Evolutionary conservation across 129 eudicot species (phyloP).

Genomic region (Flaveria brownii): DNA sequence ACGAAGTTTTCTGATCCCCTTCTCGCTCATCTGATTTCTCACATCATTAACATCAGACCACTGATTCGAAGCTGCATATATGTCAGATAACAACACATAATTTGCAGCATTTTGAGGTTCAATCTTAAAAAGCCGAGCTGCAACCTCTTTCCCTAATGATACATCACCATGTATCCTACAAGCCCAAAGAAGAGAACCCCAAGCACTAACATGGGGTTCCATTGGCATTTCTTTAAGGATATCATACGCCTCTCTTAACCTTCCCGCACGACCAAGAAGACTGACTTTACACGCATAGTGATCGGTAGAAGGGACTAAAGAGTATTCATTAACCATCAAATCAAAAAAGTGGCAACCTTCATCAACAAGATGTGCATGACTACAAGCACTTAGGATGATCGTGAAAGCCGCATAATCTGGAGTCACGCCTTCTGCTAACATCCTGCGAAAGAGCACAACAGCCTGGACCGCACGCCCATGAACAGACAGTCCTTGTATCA

Average conservation of each 20-base stretch:
- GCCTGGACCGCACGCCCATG: constrained; percentile 61
- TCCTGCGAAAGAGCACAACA: constrained; percentile 50
- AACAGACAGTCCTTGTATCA: constrained; percentile 70
- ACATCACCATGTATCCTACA: constrained; percentile 59
- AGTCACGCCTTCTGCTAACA: constrained; percentile 55
- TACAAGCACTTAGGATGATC: constrained; percentile 60
- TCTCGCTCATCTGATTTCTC: constrained; percentile 59
- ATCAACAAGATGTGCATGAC: constrained; percentile 57
- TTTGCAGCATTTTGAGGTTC: constrained; percentile 65
- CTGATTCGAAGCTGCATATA: constrained; percentile 64
- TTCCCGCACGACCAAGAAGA: constrained; percentile 69
- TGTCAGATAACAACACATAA: constrained; percentile 67
- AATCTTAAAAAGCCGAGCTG: constrained; percentile 47
- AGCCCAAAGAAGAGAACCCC: constrained; percentile 89
- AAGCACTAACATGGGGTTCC: constrained; percentile 57
- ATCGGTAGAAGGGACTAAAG: constrained; percentile 43
- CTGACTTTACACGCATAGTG: constrained; percentile 70
- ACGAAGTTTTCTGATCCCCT: constrained; percentile 49
- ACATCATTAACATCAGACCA: constrained; percentile 65
- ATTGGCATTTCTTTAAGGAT: constrained; percentile 49
- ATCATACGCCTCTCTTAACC: constrained; percentile 56
- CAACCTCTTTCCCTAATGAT: constrained; percentile 59
- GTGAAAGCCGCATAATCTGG: constrained; percentile 72
- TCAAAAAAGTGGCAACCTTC: constrained; percentile 55
- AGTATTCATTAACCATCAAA: constrained; percentile 45